Evolutionary conservation across 352 stramenopile genomes (phyloP).

Genomic region (Peronospora farinosa): DNA sequence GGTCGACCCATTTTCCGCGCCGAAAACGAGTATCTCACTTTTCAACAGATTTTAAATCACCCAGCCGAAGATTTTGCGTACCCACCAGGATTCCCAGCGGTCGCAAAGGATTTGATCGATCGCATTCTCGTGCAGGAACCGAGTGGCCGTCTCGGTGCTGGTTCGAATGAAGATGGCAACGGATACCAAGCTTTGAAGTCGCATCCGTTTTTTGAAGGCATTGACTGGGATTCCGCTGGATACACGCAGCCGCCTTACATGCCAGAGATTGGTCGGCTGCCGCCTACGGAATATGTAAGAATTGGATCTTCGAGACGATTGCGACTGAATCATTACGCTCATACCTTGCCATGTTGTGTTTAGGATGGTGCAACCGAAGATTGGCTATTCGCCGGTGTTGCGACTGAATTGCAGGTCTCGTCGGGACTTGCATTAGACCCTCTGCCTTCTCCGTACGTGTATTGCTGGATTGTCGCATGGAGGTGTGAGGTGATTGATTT

Average conservation of each 20-base stretch:
- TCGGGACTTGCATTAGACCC: slow-evolving; percentile 70
- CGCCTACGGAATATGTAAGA: slow-evolving; percentile 63
- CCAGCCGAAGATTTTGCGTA: slow-evolving; percentile 74
- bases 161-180: slow-evolving; percentile 66
- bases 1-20: slow-evolving; percentile 80
- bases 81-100: slow-evolving; percentile 44
- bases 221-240: slow-evolving; percentile 62
- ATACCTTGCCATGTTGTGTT: slow-evolving; percentile 5
- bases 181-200: slow-evolving; percentile 65
- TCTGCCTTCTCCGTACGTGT: slow-evolving; percentile 47
- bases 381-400: slow-evolving; percentile 83
- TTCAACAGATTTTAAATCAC: slow-evolving; percentile 86
- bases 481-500: slow-evolving; percentile 1
- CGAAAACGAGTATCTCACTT: slow-evolving; percentile 89
- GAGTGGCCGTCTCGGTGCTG: slow-evolving; percentile 58
- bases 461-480: slow-evolving; percentile 5
- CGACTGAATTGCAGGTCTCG: slow-evolving; percentile 81
- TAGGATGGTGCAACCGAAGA: slow-evolving; percentile 85
- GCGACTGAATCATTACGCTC: not conserved
- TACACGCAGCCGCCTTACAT: slow-evolving; percentile 49
- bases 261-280: slow-evolving; percentile 49
- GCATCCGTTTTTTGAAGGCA: slow-evolving; percentile 80
- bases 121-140: slow-evolving; percentile 74
- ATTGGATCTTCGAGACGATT: not conserved
- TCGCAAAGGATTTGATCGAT: slow-evolving; percentile 71